A percentile compares a stretch with the other conserved stretches of the same genome.
Evolutionary conservation across 352 stramenopile species (phyloP).

Genomic region (Pythium aristosporum): DNA sequence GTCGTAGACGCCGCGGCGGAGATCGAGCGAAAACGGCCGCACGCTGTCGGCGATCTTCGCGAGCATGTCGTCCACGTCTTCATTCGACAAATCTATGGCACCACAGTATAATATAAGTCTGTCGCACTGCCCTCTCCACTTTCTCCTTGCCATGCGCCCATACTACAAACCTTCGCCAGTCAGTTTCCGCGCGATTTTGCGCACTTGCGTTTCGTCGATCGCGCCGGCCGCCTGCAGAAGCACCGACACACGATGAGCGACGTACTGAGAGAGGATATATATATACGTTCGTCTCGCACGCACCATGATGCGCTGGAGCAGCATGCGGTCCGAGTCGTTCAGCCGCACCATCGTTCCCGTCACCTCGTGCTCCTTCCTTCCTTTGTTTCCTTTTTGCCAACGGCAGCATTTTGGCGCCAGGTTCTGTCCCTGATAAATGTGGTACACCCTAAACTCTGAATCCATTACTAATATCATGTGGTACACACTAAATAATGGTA

Average conservation of each 20-base stretch:
- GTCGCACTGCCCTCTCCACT: no score
- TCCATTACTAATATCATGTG: no score
- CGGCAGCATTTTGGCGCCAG: slow-evolving; percentile 18
- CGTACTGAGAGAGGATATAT: background rate
- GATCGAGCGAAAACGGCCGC: slow-evolving; percentile 65
- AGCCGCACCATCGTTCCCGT: slow-evolving; percentile 38
- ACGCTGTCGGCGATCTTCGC: slow-evolving; percentile 58
- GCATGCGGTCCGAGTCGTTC: slow-evolving; percentile 69
- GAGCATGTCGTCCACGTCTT: slow-evolving; percentile 67
- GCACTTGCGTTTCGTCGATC: slow-evolving; percentile 67
- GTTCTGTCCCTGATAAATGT: background rate
- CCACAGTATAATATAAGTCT: background rate
- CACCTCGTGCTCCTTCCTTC: background rate
- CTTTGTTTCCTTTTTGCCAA: background rate
- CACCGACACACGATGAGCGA: background rate
- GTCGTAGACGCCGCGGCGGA: slow-evolving; percentile 77
- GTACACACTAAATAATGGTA: no score
- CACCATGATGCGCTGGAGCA: slow-evolving; percentile 78
- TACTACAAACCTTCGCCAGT: slow-evolving; percentile 54
- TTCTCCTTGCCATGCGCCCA: no score
- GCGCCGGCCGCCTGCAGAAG: slow-evolving; percentile 48
- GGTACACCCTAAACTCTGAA: no score
- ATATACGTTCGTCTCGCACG: background rate
- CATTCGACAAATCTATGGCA: slow-evolving; percentile 40
- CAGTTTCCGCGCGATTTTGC: slow-evolving; percentile 48